Evolutionary conservation across 176 grass and related monocot genomes (phyloP).

Genomic region (Avena sativa): DNA sequence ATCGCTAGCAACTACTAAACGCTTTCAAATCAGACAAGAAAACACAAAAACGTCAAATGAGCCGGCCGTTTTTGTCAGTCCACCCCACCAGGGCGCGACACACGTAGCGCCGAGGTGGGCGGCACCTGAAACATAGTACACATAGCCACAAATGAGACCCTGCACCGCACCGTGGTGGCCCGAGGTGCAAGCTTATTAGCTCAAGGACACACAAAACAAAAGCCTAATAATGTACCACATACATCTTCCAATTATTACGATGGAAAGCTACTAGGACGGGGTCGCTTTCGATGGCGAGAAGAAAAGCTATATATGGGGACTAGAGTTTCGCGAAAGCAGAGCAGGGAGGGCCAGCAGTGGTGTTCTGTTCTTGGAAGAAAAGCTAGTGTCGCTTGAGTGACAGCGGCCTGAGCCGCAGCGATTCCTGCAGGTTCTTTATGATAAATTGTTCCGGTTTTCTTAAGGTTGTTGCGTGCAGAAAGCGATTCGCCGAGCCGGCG

Average conservation of each 20-base stretch:
- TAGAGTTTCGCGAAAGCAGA: not conserved
- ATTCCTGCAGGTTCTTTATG: not conserved
- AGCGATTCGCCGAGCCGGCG: conserved; percentile 15
- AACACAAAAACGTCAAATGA: conserved; percentile 39
- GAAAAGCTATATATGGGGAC: not conserved
- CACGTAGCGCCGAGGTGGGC: not conserved
- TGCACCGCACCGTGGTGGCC: not conserved
- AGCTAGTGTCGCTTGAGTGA: not conserved
- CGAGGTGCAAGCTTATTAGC: not conserved
- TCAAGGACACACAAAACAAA: not conserved
- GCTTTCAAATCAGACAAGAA: not conserved
- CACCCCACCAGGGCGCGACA: conserved; percentile 2
- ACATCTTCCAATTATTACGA: not conserved
- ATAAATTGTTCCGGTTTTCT: not conserved
- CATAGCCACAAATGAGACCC: not conserved
- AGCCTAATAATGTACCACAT: not conserved
- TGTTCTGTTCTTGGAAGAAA: not conserved
- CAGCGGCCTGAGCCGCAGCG: not conserved
- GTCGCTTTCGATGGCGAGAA: conserved; percentile 10
- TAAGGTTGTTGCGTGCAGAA: not conserved
- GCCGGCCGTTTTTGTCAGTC: not conserved
- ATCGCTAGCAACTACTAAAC: not conserved
- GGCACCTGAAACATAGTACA: too few relatives aligned
- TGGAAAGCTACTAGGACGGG: not conserved
- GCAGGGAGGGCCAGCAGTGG: not conserved